These are phyloP conservation scores for Fusarium nelsonii DNA, from an alignment of 2,329 filamentous ascomycete species.

Conservation along the genomic window DNA sequence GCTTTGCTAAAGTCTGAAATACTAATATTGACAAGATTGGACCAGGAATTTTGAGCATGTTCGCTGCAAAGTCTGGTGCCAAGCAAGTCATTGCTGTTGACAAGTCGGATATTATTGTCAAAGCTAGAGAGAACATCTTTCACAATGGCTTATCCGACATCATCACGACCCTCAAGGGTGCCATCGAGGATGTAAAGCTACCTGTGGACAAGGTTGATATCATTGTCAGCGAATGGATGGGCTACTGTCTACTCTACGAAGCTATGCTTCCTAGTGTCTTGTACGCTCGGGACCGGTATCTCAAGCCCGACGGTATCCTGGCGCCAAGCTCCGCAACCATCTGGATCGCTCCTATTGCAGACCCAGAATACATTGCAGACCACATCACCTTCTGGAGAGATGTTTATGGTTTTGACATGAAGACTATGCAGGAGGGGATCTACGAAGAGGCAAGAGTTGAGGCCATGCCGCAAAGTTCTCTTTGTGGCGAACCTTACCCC, in stretches of 20 bases:
- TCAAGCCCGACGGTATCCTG: constrained; percentile 83
- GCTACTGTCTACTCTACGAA: constrained; percentile 92
- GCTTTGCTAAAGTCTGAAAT: constrained; percentile 11
- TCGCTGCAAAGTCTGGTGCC: constrained; percentile 91
- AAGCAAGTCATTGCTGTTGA: constrained; percentile 90
- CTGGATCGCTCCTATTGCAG: constrained; percentile 83
- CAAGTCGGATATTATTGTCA: constrained; percentile 89
- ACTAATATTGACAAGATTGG: background rate
- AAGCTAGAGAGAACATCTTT: constrained; percentile 86
- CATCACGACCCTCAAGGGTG: constrained; percentile 85
- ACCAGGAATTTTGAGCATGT: constrained; percentile 88
- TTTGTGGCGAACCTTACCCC: constrained; percentile 71
- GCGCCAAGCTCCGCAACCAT: constrained; percentile 88
- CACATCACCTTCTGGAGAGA: constrained; percentile 89
- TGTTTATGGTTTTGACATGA: constrained; percentile 96
- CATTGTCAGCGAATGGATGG: constrained; percentile 99
- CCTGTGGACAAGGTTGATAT: constrained; percentile 88
- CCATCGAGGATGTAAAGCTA: constrained; percentile 86
- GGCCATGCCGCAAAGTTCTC: constrained; percentile 70
- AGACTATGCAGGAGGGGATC: constrained; percentile 85
- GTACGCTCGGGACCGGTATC: constrained; percentile 87
- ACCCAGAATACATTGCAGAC: constrained; percentile 81
- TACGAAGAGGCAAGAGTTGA: constrained; percentile 86
- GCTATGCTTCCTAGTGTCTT: constrained; percentile 96
- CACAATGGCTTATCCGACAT: constrained; percentile 79